Base-by-base conservation (phyloP, 2,329 filamentous ascomycete species). In the Aspergillus sp. region DNA sequence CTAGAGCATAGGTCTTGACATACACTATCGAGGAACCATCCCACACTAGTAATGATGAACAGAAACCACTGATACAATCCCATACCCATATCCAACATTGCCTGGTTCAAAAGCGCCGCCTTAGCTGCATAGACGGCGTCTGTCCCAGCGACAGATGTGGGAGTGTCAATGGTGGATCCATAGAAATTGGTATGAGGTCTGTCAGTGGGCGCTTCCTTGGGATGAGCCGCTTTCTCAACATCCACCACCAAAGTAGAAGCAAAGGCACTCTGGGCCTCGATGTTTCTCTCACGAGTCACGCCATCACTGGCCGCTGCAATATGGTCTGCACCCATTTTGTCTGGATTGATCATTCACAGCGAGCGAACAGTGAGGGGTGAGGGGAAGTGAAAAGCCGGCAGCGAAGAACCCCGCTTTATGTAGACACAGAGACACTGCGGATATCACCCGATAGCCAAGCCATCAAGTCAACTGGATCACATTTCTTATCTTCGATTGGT, bases 11-110 rank as follows among this genome's bases (percentile, higher is more conserved):
- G 21, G 21, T 8, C 7, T 28, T 28, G 9, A 62, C 65, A 49
- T 60, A 69, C 67, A 43, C 61, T 68, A 19, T 65, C 63, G 21
- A 68, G 57, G 28, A 69, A 67, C 67, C 67, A 68, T 15, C 65
- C 67, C 3, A 66, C 56, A 15, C 65, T 59, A 4, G 65, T 68
- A 15, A 63, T 63, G 4, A 62, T 17, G n/a, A 68, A 68, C 1
- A 68, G 39, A 19, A 63, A 43, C 67, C 65, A 69, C 23, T 69
- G 67, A 28, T 65, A 69, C 41, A 36, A 48, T 3, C 64, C 66
- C 66, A 69, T 69, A 1, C 64, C 64, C 39, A 69, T 50, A 23
- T 67, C 67, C 10, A 64, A 28, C 50, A 69, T 30, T 5, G 67
- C 66, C 30, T 67, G 59, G 32, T 68, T 68, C 19, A 69, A 19